Base-by-base conservation (phyloP, 371 early-diverging fungal genomes). In the Mucor velutinosus region DNA sequence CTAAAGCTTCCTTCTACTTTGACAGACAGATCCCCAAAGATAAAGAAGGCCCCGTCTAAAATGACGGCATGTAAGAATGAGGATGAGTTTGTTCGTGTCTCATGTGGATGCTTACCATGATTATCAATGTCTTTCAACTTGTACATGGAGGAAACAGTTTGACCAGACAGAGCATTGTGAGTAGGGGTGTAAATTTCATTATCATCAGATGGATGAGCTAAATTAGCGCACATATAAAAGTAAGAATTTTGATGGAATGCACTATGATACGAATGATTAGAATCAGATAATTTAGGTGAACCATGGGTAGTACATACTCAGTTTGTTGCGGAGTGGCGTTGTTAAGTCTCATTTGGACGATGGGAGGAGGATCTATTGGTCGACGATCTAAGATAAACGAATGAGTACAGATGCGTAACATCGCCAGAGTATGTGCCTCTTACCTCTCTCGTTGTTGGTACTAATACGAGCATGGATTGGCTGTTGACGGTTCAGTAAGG, bases 1-100 rank as follows among this genome's bases (percentile, higher is more conserved):
- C 95, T 85, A 72, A 93, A 97, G 14, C 77, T 71, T 17, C 98
- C 98, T 72, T 97, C 96, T 66, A 91, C 87, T 57, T 96, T 86
- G 37, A 95, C 93, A 30, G 94, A 93, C 33, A 98, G 77, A 65
- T 98, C 98, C 14, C 95, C 94, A 78, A 97, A 97, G 25, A 97
- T 93, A 83, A 97, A 97, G 71, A 95, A 97, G 11, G 92, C 96
- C 30, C 95, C 96, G 51, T 95, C 94, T 83, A 58, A 55, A 49
- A 39, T 39, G 23, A 59, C 60, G 19, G 51, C n/a, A 15, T 41
- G 41, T 12, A 51, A 51, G 35, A 53, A 25, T 10, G 12, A 7
- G 35, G 12, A 14, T 11, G 53, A 17, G 7, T 33, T 4, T 33
- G 33, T 7, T 23, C 29, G 19, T 60, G 27, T 45, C 15, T 43